Evolutionary conservation across 257 asterid genomes (phyloP).

Genomic region (Schizonepeta tenuifolia): DNA sequence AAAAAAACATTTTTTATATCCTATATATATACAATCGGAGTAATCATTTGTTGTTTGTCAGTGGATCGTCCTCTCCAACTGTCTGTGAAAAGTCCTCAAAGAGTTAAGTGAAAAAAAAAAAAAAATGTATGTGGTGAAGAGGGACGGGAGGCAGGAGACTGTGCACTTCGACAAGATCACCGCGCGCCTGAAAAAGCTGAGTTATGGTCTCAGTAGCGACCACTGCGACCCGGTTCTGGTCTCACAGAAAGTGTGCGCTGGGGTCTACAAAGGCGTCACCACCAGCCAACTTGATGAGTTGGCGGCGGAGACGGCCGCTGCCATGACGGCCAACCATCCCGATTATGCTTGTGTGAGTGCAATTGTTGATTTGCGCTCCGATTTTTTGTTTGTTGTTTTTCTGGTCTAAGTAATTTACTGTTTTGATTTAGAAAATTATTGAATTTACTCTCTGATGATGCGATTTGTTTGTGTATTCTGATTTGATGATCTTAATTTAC

Average conservation of each 20-base stretch:
- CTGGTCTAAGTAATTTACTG: not conserved
- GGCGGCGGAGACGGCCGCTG: conserved; percentile 99
- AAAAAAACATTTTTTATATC: not conserved
- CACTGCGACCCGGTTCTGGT: conserved; percentile 94
- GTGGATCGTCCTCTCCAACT: conserved; percentile 19
- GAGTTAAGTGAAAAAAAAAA: too few species aligned
- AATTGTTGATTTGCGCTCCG: not conserved
- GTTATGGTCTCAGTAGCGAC: conserved; percentile 87
- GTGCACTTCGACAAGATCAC: conserved; percentile 97
- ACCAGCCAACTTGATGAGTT: conserved; percentile 95
- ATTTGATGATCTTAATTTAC: not conserved
- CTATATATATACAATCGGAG: not conserved
- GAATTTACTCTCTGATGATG: not conserved
- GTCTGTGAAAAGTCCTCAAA: conserved; percentile 51
- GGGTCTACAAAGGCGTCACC: conserved; percentile 90
- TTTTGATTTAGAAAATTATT: conserved; percentile 4
- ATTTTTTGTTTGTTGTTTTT: not conserved
- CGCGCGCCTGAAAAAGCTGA: conserved; percentile 83
- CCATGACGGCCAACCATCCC: conserved; percentile 92
- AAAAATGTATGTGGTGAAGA: conserved; percentile 91
- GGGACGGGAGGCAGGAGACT: conserved; percentile 91
- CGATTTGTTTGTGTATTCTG: not conserved
- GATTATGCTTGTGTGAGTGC: conserved; percentile 90
- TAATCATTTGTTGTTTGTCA: not conserved
- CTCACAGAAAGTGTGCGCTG: conserved; percentile 91